Base-by-base conservation (phyloP, 2,329 filamentous ascomycete species). In the Verticillium klebahnii region DNA sequence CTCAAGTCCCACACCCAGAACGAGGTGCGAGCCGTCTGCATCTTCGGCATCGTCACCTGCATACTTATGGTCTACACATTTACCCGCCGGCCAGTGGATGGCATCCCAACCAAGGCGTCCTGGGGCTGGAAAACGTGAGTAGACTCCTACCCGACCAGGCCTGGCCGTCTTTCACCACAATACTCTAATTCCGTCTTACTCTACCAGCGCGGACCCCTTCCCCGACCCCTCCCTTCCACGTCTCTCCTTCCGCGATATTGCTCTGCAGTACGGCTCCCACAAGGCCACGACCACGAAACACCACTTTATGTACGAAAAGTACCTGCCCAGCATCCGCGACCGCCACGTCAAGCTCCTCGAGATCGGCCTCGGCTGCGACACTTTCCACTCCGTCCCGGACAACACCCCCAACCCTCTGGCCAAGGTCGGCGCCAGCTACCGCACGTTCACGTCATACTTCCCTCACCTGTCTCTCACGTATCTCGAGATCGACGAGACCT, bases 371-470 rank as follows among this genome's bases (percentile, higher is more conserved):
- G 76, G 75, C 11, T 79, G 77, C 66, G 71, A 74, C 58, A 74
- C 17, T 7, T 59, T 9, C 45, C 45, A 59, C 7, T 52, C 45
- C 45, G 45, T 52, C 45, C 45, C 19, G 19, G 45, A 52, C 45
- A 12, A 52, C 45, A n/a, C 45, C 14, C 60, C 31, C 56, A 37
- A 39, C 34, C 58, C 58, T 4, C 60, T 61, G 5, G 75, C 76
- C 34, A 74, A 74, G 7, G 74, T 75, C 0, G 75, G 74, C 2
- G 71, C 72, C 14, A 75, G 73, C 5, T 79, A 77, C 62, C 70
- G 75, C 64, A 75, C 75, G 17, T 78, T 75, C 75, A 70, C 75
- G 3, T 75, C 77, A 36, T 78, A 74, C 61, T 73, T 79, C 40
- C 68, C 74, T 1, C 59, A 72, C 17, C 68, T 79, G 9, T 73